Percentiles rank a stretch among this genome's conserved stretches.
Evolutionary conservation across 2,329 filamentous ascomycete genomes (phyloP).

Genomic region (Fusarium irregulare): DNA sequence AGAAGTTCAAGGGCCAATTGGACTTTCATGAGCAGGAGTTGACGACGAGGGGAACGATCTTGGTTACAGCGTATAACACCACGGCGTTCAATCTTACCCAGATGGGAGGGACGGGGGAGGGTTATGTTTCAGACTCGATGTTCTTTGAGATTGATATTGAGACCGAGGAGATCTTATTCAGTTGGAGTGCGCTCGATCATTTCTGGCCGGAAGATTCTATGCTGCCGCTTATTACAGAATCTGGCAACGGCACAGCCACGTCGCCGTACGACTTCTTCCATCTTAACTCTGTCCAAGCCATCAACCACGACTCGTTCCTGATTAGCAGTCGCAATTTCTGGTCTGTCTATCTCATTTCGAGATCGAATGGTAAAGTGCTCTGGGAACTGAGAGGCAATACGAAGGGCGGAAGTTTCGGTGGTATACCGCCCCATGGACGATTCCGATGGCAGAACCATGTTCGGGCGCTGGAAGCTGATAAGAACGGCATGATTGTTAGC

Average conservation of each 20-base stretch:
- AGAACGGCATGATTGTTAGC: slow-evolving; percentile 43
- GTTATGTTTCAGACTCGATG: slow-evolving; percentile 47
- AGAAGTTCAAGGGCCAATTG: slow-evolving; percentile 10
- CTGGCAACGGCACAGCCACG: slow-evolving; percentile 21
- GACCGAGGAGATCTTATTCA: slow-evolving; percentile 54
- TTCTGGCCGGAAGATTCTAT: slow-evolving; percentile 32
- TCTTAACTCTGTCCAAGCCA: slow-evolving; percentile 41
- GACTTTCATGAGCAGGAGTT: slow-evolving; percentile 44
- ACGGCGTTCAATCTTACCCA: slow-evolving; percentile 31
- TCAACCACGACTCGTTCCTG: slow-evolving; percentile 37
- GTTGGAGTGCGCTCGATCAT: slow-evolving; percentile 55
- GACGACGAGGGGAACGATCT: slow-evolving; percentile 37
- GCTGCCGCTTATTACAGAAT: slow-evolving; percentile 13
- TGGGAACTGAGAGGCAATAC: slow-evolving; percentile 44
- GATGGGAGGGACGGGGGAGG: slow-evolving; percentile 31
- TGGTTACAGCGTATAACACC: slow-evolving; percentile 44
- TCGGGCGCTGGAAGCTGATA: slow-evolving; percentile 41
- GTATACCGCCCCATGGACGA: slow-evolving; percentile 40
- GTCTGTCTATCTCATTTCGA: slow-evolving; percentile 39
- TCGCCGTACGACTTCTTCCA: slow-evolving; percentile 44
- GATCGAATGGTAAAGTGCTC: slow-evolving; percentile 33
- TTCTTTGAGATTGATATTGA: slow-evolving; percentile 57
- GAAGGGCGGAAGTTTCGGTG: slow-evolving; percentile 42
- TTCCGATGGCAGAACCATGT: slow-evolving; percentile 54
- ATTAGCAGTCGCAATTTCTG: slow-evolving; percentile 43